phyloP scores from a whole-genome alignment of 805 yeast genomes.

The Metschnikowia baotianmanensis region DNA sequence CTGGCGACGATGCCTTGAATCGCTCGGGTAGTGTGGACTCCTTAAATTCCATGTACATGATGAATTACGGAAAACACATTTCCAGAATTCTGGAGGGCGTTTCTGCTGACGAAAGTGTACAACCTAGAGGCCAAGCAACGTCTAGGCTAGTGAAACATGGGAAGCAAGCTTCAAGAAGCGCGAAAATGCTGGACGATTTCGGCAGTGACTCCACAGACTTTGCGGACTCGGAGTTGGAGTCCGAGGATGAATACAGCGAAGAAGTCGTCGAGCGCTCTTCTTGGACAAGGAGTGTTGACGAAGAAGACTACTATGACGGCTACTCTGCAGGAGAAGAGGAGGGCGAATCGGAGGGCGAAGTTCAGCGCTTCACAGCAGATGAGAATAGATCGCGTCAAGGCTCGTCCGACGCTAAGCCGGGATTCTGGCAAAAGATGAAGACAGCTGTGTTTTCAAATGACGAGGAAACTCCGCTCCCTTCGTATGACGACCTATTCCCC shows the following conservation, averaged over 20 bases:
- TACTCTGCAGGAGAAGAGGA: slow-evolving; percentile 14
- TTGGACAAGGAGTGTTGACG: slow-evolving; percentile 33
- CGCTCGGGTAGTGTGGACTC: slow-evolving; percentile 39
- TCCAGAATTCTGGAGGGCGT: slow-evolving; percentile 35
- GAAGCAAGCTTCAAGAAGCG: slow-evolving; percentile 4
- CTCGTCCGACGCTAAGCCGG: slow-evolving; percentile 10
- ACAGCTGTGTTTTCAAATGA: slow-evolving; percentile 38
- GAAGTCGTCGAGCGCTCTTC: slow-evolving; percentile 9
- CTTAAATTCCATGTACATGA: slow-evolving; percentile 38
- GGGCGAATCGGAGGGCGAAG: slow-evolving; percentile 2
- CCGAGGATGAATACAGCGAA: slow-evolving; percentile 28
- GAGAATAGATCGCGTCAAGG: background rate
- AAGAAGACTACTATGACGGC: slow-evolving; percentile 24
- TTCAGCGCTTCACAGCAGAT: background rate
- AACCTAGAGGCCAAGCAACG: background rate
- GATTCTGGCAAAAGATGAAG: slow-evolving; percentile 45
- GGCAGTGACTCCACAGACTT: slow-evolving; percentile 24
- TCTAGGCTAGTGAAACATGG: background rate
- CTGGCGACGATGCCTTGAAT: slow-evolving; percentile 21
- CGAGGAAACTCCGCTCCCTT: slow-evolving; percentile 49
- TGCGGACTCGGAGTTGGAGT: slow-evolving; percentile 37
- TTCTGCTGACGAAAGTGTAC: background rate
- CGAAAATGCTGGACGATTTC: slow-evolving; percentile 1
- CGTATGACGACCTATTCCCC: slow-evolving; percentile 76
- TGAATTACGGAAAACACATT: slow-evolving; percentile 38